A percentile compares a stretch with the other conserved stretches of the same genome.
Conservation (phyloP, 2,329 filamentous ascomycete genomes). For the Dactylonectria macrodidyma region DNA sequence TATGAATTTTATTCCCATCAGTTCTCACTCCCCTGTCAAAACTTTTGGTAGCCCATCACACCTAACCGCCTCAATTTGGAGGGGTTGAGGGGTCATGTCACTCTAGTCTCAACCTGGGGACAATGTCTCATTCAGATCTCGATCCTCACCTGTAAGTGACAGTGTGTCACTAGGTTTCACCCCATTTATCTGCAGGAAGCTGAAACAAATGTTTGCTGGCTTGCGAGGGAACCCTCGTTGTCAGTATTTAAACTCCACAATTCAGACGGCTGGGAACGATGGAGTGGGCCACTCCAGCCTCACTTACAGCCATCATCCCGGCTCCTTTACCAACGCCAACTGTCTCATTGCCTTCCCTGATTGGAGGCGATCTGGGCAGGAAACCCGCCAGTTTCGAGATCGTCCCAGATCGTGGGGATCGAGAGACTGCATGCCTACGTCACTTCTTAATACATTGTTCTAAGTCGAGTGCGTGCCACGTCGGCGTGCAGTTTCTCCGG, state of each 20-base stretch:
- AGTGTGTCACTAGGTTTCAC: conserved; percentile 3
- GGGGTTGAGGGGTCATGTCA: conserved; percentile 16
- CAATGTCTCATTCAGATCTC: conserved; percentile 6
- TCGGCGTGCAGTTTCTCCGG: conserved; percentile 39
- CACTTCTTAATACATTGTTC: conserved; percentile 37
- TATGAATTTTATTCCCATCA: conserved; percentile 10
- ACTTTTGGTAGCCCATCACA: conserved; percentile 4
- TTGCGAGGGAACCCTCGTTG: conserved; percentile 20
- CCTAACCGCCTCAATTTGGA: not conserved
- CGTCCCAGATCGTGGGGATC: conserved; percentile 37
- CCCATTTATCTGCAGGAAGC: conserved; percentile 3
- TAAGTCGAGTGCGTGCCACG: conserved; percentile 39
- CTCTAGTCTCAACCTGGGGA: conserved; percentile 10
- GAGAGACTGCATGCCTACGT: conserved; percentile 35
- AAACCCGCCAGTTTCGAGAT: conserved; percentile 33
- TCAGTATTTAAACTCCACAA: conserved; percentile 10
- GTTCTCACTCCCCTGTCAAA: conserved; percentile 14
- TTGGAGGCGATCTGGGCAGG: conserved; percentile 40
- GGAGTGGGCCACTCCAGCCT: conserved; percentile 43
- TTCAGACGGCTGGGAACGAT: conserved; percentile 23
- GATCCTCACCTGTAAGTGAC: not conserved
- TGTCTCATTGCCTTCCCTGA: conserved; percentile 36
- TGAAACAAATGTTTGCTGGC: conserved; percentile 13
- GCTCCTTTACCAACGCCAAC: conserved; percentile 25
- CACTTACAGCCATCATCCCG: conserved; percentile 47